Evolutionary conservation across 306 rosid genomes (phyloP).

Genomic region (Crataegus laevigata): DNA sequence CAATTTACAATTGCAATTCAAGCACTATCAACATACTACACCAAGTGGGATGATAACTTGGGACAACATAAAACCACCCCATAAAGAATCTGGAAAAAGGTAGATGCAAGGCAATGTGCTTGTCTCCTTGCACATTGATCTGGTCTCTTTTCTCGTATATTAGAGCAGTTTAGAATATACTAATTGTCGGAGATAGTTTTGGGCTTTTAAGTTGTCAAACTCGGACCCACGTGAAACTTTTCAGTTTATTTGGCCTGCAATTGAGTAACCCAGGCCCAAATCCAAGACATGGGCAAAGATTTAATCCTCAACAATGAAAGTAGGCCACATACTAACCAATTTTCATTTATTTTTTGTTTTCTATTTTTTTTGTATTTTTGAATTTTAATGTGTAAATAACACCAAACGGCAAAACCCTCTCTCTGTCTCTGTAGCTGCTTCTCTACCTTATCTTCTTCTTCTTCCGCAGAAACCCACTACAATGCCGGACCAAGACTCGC

Average conservation of each 20-base stretch:
- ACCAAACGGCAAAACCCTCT: background rate
- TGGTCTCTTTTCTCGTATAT: too few relatives aligned
- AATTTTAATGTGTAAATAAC: background rate
- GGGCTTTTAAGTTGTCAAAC: too few relatives aligned
- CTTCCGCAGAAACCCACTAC: background rate
- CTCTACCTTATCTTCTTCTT: slow-evolving; percentile 1
- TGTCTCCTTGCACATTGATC: too few relatives aligned
- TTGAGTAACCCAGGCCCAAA: background rate
- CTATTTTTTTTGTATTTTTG: background rate
- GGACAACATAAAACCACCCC: too few relatives aligned
- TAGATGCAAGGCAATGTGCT: too few relatives aligned
- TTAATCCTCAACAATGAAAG: background rate
- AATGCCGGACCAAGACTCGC: slow-evolving; percentile 6
- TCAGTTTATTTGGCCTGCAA: background rate
- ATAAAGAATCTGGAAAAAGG: too few relatives aligned
- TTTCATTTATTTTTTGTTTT: background rate
- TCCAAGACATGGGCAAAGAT: background rate
- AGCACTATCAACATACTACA: too few relatives aligned
- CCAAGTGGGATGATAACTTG: too few relatives aligned
- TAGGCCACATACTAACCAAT: background rate
- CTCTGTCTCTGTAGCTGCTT: background rate
- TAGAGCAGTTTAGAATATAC: too few relatives aligned
- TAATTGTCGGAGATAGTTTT: too few relatives aligned
- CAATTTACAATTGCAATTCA: too few relatives aligned
- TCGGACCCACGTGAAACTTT: too few relatives aligned